Conservation (phyloP, 768 basidiomycete genomes). For the Austroboletus festivus region DNA sequence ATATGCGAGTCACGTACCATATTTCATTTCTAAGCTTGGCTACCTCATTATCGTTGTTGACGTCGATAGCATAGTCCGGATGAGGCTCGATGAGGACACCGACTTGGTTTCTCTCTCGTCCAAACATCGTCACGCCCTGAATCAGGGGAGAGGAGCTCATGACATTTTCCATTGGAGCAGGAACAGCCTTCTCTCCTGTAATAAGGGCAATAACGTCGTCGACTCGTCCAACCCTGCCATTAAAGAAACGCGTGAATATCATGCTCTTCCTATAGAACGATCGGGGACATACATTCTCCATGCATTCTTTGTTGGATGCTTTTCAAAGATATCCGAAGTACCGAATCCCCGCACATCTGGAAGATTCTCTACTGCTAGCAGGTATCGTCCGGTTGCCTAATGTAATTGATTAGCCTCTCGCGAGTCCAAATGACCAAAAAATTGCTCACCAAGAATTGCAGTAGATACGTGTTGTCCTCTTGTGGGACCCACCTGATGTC, state of each 20-base stretch:
- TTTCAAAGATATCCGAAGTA: constrained; percentile 42
- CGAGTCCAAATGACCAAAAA: too few species aligned
- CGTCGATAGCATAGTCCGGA: constrained; percentile 12
- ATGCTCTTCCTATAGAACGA: too few species aligned
- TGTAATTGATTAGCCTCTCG: too few species aligned
- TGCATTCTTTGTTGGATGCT: constrained; percentile 41
- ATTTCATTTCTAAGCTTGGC: constrained; percentile 15
- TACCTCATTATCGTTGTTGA: constrained; percentile 3
- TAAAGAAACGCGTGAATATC: neutral
- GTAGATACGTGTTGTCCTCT: constrained; percentile 33
- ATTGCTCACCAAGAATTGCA: constrained; percentile 32
- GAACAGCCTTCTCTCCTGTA: constrained; percentile 33
- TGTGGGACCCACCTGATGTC: constrained; percentile 32
- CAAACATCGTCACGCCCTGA: constrained; percentile 29
- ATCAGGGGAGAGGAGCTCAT: constrained; percentile 20
- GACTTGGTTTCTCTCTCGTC: constrained; percentile 29
- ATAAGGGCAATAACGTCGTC: constrained; percentile 34
- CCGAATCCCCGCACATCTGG: constrained; percentile 34
- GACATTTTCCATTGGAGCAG: constrained; percentile 30
- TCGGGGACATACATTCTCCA: constrained; percentile 39
- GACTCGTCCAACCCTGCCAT: constrained; percentile 39
- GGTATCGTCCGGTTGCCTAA: too few species aligned
- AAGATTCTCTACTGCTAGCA: constrained; percentile 30
- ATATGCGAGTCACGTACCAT: constrained; percentile 26
- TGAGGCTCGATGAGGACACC: constrained; percentile 32